Evolutionary conservation across 2,329 filamentous ascomycete species (phyloP), one percentile per base, ranked within the genome.

Genomic region (Didymella pinodella): DNA sequence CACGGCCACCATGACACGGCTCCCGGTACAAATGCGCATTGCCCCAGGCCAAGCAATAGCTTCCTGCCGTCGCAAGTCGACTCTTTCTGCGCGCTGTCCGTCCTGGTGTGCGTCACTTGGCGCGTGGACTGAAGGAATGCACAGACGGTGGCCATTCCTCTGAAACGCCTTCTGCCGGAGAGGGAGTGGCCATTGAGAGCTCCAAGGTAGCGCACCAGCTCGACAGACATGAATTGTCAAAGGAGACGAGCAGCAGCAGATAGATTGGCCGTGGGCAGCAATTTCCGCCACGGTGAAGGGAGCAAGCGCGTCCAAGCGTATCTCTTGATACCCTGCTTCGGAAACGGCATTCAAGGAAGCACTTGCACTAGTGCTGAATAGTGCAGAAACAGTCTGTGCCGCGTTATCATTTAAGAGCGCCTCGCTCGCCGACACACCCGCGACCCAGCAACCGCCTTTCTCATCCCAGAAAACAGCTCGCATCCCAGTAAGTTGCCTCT

Each of bases 261-360:
- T 59, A 65, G 54, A 64, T 63, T 67, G 55, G 28, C 36, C 41
- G 18, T 22, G 46, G 48, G 46, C 26, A 50, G 60, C 57, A 62
- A 67, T 70, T 66, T 65, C 62, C 32, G 31, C 28, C 40, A 29
- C 45, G 55, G 48, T 54, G 38, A 32, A 40, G 46, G 45, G 47
- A 55, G 58, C 54, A 49, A 55, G 40, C 52, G 52, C 56, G 67
- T 69, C 67, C 65, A 65, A 68, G 67, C 67, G 65, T 69, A 70
- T 69, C 67, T 65, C 32, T 45, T 20, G 36, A 41, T 31, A 32
- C 38, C 46, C 46, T 49, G 51, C 46, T 56, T 43, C 57, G 55
- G 55, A 53, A 53, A 29, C 47, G 43, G 40, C 56, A 45, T 43
- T 47, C 50, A 54, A 32, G 41, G 59, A 55, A 61, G 41, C 25